Evolutionary conservation across 495 filamentous ascomycete species (phyloP).

Genomic region (Penicillium angulare): DNA sequence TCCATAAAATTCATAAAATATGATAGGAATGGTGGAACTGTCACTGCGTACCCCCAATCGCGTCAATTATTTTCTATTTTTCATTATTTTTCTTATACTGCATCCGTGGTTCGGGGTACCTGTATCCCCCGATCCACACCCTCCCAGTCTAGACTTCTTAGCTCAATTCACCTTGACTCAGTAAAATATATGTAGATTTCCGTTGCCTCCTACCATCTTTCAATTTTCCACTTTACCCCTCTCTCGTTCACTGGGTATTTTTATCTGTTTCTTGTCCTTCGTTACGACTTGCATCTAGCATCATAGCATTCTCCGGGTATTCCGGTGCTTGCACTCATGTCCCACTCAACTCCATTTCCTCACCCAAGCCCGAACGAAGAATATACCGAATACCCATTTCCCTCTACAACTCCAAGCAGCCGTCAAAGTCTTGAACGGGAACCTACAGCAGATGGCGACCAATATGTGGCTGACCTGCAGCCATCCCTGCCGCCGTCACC

Average conservation of each 20-base stretch:
- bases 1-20: background rate
- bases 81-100: background rate
- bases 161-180: background rate
- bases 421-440: slow-evolving; percentile 19
- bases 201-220: background rate
- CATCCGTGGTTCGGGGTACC: background rate
- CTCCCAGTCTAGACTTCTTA: background rate
- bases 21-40: background rate
- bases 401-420: slow-evolving; percentile 3
- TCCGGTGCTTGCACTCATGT: slow-evolving; percentile 14
- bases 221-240: background rate
- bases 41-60: too few relatives aligned
- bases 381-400: slow-evolving; percentile 22
- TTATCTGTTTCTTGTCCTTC: background rate
- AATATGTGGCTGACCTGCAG: slow-evolving; percentile 14
- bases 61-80: too few relatives aligned
- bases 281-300: background rate
- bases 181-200: background rate
- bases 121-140: background rate
- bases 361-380: slow-evolving; percentile 28
- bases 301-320: background rate
- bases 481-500: slow-evolving; percentile 1
- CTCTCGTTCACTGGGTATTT: background rate
- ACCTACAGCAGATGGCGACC: slow-evolving; percentile 14
- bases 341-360: slow-evolving; percentile 17